Evolutionary conservation across 805 yeast genomes (phyloP).

Genomic region (Ogataea degrootiae): DNA sequence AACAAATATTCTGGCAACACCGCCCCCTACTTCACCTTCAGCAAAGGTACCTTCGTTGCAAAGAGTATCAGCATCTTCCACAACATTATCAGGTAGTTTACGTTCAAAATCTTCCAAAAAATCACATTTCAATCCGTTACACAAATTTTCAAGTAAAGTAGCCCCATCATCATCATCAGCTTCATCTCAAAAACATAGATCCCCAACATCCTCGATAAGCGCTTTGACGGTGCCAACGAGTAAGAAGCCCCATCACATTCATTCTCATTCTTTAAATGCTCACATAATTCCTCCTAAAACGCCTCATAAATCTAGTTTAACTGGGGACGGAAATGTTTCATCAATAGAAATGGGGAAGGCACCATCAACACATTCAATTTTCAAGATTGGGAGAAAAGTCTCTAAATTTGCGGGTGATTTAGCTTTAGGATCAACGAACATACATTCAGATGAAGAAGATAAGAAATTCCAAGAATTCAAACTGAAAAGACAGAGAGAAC

Average conservation of each 20-base stretch:
- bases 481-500: constrained; percentile 7
- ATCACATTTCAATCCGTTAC: constrained; percentile 6
- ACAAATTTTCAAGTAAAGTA: constrained; percentile 1
- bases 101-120: constrained; percentile 1
- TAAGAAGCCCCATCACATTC: background rate
- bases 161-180: background rate
- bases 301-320: background rate
- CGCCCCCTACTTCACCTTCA: background rate
- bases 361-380: constrained; percentile 8
- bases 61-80: background rate
- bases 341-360: constrained; percentile 11
- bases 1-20: too few species aligned
- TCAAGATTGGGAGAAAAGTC: constrained; percentile 25
- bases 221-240: background rate
- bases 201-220: background rate
- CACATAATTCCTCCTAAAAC: background rate
- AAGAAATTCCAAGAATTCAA: constrained; percentile 13
- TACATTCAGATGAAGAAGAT: constrained; percentile 12
- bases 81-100: background rate
- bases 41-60: background rate
- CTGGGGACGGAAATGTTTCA: background rate
- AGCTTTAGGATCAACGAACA: constrained; percentile 25
- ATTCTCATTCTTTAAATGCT: background rate
- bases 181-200: background rate
- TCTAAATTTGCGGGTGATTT: constrained; percentile 28